phyloP scores from a whole-genome alignment of 192 early-diverging fungal species.

The Rhizophlyctis rosea region DNA sequence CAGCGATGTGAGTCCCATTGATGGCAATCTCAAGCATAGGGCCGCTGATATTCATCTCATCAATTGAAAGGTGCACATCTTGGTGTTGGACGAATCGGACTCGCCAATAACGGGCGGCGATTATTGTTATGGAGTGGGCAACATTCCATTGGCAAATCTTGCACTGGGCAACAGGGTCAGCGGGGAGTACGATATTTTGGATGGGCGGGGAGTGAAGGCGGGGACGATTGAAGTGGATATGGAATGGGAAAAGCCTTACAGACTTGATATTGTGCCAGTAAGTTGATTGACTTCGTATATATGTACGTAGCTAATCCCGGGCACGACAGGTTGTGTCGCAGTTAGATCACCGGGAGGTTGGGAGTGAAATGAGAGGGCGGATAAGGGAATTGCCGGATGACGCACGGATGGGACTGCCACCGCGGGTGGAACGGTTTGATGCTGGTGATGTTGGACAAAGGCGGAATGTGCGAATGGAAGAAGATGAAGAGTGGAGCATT shows the following conservation, averaged over 20 bases:
- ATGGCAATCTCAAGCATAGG: too few species aligned
- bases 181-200: conserved; percentile 30
- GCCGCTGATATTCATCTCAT: not conserved
- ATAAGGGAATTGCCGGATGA: too few species aligned
- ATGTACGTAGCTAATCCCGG: not conserved
- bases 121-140: conserved; percentile 34
- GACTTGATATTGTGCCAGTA: conserved; percentile 24
- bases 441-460: too few species aligned
- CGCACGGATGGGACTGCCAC: too few species aligned
- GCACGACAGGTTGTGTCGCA: conserved; percentile 14
- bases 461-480: too few species aligned
- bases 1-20: conserved; percentile 11
- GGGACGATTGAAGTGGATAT: conserved; percentile 32
- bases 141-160: conserved; percentile 35
- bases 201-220: conserved; percentile 25
- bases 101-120: conserved; percentile 28
- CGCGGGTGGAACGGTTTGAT: too few species aligned
- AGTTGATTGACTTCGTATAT: not conserved
- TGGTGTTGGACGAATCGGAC: conserved; percentile 43
- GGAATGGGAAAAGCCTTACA: conserved; percentile 45
- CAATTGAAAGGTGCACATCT: conserved; percentile 9
- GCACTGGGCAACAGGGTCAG: conserved; percentile 27
- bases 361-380: too few species aligned
- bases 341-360: too few species aligned
- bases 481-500: too few species aligned